Percentiles rank a stretch among this genome's conserved stretches.
Conservation (phyloP, 1,284 basidiomycete species). For the Porogramme epimiltina region DNA sequence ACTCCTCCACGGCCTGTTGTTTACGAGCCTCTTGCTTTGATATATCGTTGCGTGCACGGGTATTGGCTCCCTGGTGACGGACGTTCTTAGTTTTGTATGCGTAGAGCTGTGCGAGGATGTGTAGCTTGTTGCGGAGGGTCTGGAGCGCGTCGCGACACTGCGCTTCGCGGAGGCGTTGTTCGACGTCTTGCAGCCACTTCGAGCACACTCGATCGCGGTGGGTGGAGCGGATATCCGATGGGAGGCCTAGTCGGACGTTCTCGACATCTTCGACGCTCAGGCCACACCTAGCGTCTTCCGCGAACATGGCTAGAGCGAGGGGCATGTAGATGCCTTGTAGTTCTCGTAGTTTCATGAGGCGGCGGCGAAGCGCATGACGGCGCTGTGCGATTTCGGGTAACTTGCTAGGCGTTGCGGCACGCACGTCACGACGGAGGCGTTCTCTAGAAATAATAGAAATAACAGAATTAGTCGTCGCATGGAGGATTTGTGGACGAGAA, state of each 20-base stretch:
- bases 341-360: slow-evolving; percentile 3
- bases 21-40: background rate
- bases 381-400: slow-evolving; percentile 1
- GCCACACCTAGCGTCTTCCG: background rate
- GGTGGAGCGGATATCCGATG: slow-evolving; percentile 7
- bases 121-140: slow-evolving; percentile 30
- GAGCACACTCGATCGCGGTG: background rate
- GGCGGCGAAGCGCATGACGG: slow-evolving; percentile 1
- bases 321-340: slow-evolving; percentile 13
- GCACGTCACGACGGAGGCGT: background rate
- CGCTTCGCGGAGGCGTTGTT: slow-evolving; percentile 31
- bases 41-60: slow-evolving; percentile 15
- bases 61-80: slow-evolving; percentile 29
- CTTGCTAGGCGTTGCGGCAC: background rate
- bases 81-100: slow-evolving; percentile 29
- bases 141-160: slow-evolving; percentile 30
- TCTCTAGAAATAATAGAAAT: background rate
- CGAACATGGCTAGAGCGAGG: background rate
- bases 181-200: slow-evolving; percentile 9
- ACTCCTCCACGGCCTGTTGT: slow-evolving; percentile 4
- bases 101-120: slow-evolving; percentile 25
- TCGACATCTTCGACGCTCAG: slow-evolving; percentile 7
- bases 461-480: background rate
- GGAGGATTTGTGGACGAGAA: background rate
- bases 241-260: slow-evolving; percentile 7